These are phyloP conservation scores for Ceratocystis smalleyi DNA, from an alignment of 2,329 filamentous ascomycete genomes.

Conservation along the genomic window DNA sequence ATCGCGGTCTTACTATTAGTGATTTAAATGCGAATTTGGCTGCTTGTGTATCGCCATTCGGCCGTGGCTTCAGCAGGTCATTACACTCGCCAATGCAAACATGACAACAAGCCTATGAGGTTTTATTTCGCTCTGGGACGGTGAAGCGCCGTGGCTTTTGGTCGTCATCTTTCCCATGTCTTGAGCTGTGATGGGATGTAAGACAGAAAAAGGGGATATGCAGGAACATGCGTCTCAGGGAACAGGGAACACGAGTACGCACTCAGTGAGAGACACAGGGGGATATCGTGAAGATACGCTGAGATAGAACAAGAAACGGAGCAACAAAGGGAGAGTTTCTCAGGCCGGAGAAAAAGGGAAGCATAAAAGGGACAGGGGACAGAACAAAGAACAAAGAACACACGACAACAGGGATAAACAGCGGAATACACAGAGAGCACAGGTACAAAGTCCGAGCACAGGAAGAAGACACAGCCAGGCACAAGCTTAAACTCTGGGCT, in stretches of 20 bases:
- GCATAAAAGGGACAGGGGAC: neutral
- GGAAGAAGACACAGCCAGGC: neutral
- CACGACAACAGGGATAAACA: neutral
- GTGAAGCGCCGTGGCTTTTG: neutral
- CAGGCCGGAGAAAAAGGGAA: neutral
- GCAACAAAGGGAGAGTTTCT: neutral
- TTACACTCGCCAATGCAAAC: neutral
- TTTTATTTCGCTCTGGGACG: neutral
- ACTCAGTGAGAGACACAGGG: neutral
- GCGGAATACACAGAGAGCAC: neutral
- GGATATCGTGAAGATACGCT: neutral
- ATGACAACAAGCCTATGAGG: neutral
- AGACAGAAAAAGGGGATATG: slow-evolving; percentile 2
- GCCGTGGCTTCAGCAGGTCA: neutral
- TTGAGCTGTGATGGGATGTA: neutral
- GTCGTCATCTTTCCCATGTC: neutral
- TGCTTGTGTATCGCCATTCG: neutral
- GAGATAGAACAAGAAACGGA: neutral
- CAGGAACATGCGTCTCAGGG: slow-evolving; percentile 3
- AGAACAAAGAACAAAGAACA: neutral
- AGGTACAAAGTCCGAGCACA: neutral
- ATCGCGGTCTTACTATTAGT: neutral
- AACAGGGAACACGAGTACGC: neutral
- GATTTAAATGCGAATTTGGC: neutral
- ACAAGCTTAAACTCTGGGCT: neutral